Base-by-base conservation (phyloP, 805 yeast genomes). In the Candida ovalis region DNA sequence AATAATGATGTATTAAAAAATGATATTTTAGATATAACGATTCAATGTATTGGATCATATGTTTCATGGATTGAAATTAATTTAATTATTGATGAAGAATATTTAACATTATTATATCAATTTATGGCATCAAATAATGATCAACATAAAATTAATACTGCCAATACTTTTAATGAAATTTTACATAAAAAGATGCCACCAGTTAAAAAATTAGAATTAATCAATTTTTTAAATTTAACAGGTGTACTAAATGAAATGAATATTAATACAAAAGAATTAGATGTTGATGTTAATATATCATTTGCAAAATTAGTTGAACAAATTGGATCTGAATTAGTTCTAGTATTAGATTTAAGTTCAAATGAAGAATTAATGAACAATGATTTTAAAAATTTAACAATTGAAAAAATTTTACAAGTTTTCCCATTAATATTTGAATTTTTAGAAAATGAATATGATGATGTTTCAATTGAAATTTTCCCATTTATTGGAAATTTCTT, bases 31-130 rank as follows among this genome's bases (percentile, higher is more conserved):
- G 80, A 76, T 52, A 77, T 77, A 50, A 70, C 81, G 6, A 73
- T 89, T 43, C 73, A 74, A 45, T 82, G 82, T 47, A 80, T 94
- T 47, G 97, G 97, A 10, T 81, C 81, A 12, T 94, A 86, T 77
- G 86, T 90, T 22, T 83, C 91, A 22, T 94, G 99, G 99, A 88
- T 91, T 64, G 95, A 88, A 63, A 82, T 91, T 51, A 73, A 83
- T 46, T 72, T 88, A 56, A 80, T 92, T 46, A 75, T 90, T 27
- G 80, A 80, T 43, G 74, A 77, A 30, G 78, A 78, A 21, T 82
- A 78, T 55, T 70, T 88, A 57, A 67, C 73, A 24, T 61, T 78
- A 33, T 75, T 89, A 42, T 84, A 81, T 59, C 77, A 75, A 49
- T 83, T 77, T 59, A 72, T 89, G 53, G 59, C 58, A 12, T 47